Conservation (phyloP, 495 filamentous ascomycete genomes). For the Xylaria grammica region DNA sequence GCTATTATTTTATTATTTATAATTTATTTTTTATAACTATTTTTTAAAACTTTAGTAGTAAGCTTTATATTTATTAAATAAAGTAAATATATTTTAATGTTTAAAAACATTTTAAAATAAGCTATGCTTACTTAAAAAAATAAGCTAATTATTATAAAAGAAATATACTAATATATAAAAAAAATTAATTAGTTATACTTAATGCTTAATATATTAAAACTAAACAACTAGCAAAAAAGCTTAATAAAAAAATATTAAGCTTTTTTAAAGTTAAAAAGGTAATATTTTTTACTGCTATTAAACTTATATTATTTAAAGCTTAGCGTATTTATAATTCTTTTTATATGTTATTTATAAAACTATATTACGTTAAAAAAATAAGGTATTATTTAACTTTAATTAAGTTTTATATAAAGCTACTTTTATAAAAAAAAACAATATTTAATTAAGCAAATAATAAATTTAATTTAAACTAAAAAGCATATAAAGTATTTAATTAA, state of each 20-base stretch:
- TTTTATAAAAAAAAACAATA: neutral
- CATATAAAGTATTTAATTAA: neutral
- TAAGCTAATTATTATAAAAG: neutral
- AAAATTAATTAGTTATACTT: neutral
- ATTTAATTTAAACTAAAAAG: neutral
- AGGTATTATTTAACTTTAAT: neutral
- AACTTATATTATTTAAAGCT: neutral
- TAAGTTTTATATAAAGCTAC: neutral
- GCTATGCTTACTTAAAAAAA: no score
- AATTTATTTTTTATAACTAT: no score
- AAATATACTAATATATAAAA: neutral
- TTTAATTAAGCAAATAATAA: neutral
- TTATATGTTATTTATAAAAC: neutral
- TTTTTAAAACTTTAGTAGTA: no score
- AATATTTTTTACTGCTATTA: neutral
- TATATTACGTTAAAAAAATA: neutral
- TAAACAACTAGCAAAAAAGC: no score
- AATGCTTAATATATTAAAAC: constrained; percentile 1
- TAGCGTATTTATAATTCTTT: neutral
- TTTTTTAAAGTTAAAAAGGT: neutral
- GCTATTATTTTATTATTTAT: no score
- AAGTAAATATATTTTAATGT: neutral
- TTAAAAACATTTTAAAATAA: neutral
- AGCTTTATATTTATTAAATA: neutral
- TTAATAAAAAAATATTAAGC: neutral